Percentiles rank a stretch among this genome's conserved stretches.
These are phyloP conservation scores for Talaromyces ruber DNA, from an alignment of 495 filamentous ascomycete species.

Conservation along the genomic window DNA sequence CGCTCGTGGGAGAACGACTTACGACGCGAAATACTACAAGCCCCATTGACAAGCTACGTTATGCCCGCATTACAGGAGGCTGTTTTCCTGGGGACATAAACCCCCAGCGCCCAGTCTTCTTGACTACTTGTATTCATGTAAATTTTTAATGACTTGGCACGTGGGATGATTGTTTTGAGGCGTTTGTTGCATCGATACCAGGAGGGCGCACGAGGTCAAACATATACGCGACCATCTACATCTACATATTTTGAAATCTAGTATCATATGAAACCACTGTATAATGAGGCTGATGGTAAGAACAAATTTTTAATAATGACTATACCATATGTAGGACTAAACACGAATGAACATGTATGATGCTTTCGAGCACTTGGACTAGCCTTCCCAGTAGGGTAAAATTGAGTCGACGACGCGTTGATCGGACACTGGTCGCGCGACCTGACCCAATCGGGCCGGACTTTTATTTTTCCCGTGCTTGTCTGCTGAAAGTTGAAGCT, in stretches of 20 bases:
- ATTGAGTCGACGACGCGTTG: not conserved
- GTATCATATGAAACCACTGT: not conserved
- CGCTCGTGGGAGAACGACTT: conserved; percentile 23
- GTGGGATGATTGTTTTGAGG: not conserved
- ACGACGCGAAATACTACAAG: conserved; percentile 25
- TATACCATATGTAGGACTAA: not conserved
- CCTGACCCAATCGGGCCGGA: not conserved
- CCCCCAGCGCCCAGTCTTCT: not conserved
- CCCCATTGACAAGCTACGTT: conserved; percentile 26
- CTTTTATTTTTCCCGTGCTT: not conserved
- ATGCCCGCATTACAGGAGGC: conserved; percentile 20
- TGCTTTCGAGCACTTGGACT: not conserved
- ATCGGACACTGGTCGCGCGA: not conserved
- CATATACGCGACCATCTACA: not conserved
- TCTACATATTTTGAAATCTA: not conserved
- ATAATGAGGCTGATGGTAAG: not conserved
- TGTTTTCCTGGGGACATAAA: conserved; percentile 2
- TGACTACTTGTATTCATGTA: not conserved
- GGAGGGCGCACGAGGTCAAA: not conserved
- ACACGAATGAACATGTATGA: not conserved
- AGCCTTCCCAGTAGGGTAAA: not conserved
- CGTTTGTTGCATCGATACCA: not conserved
- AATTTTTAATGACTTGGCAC: not conserved
- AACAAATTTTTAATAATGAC: not conserved
- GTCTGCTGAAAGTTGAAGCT: not conserved